A percentile compares a stretch with the other conserved stretches of the same genome.
phyloP scores from a whole-genome alignment of 129 eudicot genomes.

The Apium graveolens region DNA sequence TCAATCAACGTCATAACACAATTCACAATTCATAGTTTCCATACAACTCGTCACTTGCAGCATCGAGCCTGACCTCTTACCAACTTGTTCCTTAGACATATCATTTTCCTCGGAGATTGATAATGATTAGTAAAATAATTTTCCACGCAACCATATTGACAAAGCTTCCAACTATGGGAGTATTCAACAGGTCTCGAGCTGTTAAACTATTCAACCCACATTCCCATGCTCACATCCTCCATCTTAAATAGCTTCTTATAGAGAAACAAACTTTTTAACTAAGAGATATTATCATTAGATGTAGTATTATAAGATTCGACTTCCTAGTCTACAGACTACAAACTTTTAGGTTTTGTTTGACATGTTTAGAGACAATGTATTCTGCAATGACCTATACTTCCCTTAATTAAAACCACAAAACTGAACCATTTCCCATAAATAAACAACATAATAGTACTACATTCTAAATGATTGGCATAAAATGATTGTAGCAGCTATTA shows the following conservation, averaged over 20 bases:
- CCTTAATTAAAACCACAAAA: too few relatives aligned
- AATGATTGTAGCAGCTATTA: too few relatives aligned
- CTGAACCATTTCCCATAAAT: too few relatives aligned
- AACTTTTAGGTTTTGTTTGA: slow-evolving; percentile 59
- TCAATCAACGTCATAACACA: too few relatives aligned
- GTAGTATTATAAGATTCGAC: not conserved
- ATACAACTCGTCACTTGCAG: too few relatives aligned
- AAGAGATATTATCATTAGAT: not conserved
- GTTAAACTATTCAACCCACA: slow-evolving; percentile 98
- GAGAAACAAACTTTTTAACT: not conserved
- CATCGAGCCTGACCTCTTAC: slow-evolving; percentile 70
- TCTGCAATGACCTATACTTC: slow-evolving; percentile 77
- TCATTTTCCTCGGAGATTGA: slow-evolving; percentile 92
- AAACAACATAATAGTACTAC: too few relatives aligned
- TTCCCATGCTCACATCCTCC: slow-evolving; percentile 99
- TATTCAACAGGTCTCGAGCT: slow-evolving; percentile 58
- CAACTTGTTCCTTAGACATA: slow-evolving; percentile 83
- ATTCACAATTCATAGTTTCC: too few relatives aligned
- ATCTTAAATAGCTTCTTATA: slow-evolving; percentile 75
- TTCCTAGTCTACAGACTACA: slow-evolving; percentile 36
- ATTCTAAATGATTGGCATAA: too few relatives aligned
- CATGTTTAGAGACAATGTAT: slow-evolving; percentile 48
- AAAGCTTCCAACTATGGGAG: slow-evolving; percentile 72
- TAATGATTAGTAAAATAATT: slow-evolving; percentile 85
- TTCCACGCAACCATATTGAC: slow-evolving; percentile 87